Conservation (phyloP, 2,329 filamentous ascomycete species). For the Sclerotinia spermophila region DNA sequence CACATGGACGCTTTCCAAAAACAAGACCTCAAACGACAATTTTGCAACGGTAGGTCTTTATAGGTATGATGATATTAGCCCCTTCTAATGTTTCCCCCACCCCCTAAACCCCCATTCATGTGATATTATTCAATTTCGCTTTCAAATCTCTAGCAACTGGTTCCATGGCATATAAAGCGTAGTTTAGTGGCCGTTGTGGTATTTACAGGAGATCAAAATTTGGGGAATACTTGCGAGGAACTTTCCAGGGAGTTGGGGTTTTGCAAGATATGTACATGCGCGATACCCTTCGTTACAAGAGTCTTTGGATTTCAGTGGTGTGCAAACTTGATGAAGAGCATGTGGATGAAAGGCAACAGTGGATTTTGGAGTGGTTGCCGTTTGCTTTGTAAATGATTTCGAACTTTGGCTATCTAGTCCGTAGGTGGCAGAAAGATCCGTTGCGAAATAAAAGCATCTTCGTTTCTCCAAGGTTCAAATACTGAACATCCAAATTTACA, state of each 20-base stretch:
- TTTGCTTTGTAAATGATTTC: neutral
- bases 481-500: too few species aligned
- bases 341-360: neutral
- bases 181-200: slow-evolving; percentile 19
- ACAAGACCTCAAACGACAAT: neutral
- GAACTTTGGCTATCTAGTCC: slow-evolving; percentile 1
- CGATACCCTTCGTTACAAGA: slow-evolving; percentile 13
- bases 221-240: neutral
- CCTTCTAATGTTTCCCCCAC: slow-evolving; percentile 15
- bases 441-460: neutral
- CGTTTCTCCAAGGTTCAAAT: neutral
- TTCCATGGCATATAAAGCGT: slow-evolving; percentile 26
- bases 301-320: neutral
- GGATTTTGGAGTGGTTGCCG: neutral
- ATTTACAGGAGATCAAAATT: slow-evolving; percentile 1
- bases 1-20: neutral
- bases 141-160: slow-evolving; percentile 24
- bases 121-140: slow-evolving; percentile 25
- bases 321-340: slow-evolving; percentile 7
- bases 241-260: slow-evolving; percentile 9
- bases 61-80: slow-evolving; percentile 29
- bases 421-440: neutral
- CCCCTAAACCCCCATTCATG: slow-evolving; percentile 19
- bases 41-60: slow-evolving; percentile 29
- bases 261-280: slow-evolving; percentile 9